Conservation (phyloP, 257 asterid genomes). For the Solanum medicagineum region DNA sequence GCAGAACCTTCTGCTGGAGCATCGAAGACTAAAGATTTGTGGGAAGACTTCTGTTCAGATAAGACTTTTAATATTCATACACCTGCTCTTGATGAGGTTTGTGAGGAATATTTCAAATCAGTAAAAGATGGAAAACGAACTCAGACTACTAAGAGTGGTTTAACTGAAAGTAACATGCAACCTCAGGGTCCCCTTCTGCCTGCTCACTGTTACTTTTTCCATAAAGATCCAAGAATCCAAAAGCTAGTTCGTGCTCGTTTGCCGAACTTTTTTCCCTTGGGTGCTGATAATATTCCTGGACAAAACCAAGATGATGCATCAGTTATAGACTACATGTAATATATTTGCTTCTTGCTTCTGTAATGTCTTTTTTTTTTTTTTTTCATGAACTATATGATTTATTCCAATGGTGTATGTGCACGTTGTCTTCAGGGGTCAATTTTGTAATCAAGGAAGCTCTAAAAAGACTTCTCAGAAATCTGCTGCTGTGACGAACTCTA, state of each 20-base stretch:
- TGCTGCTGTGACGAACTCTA: constrained; percentile 22
- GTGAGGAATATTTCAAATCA: constrained; percentile 58
- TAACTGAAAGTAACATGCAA: constrained; percentile 6
- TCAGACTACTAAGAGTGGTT: constrained; percentile 5
- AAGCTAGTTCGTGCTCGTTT: constrained; percentile 64
- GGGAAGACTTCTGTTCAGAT: constrained; percentile 53
- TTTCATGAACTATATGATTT: background rate
- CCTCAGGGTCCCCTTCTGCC: constrained; percentile 31
- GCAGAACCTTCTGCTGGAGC: constrained; percentile 18
- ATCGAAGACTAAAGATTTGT: constrained; percentile 32
- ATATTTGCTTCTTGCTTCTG: background rate
- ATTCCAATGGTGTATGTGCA: background rate
- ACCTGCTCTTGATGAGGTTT: constrained; percentile 77
- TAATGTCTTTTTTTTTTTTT: background rate
- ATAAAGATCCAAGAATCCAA: constrained; percentile 66
- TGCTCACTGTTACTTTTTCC: constrained; percentile 60
- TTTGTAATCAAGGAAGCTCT: constrained; percentile 30
- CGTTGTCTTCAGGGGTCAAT: constrained; percentile 58
- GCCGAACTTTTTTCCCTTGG: constrained; percentile 74
- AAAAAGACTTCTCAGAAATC: constrained; percentile 13
- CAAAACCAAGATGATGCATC: constrained; percentile 25
- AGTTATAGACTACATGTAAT: constrained; percentile 69
- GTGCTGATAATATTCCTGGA: constrained; percentile 34
- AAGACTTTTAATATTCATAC: constrained; percentile 43
- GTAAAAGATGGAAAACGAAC: constrained; percentile 21